These are phyloP conservation scores for Porphyra umbilicalis DNA, from an alignment of 31 red algal genomes.

Conservation along the genomic window DNA sequence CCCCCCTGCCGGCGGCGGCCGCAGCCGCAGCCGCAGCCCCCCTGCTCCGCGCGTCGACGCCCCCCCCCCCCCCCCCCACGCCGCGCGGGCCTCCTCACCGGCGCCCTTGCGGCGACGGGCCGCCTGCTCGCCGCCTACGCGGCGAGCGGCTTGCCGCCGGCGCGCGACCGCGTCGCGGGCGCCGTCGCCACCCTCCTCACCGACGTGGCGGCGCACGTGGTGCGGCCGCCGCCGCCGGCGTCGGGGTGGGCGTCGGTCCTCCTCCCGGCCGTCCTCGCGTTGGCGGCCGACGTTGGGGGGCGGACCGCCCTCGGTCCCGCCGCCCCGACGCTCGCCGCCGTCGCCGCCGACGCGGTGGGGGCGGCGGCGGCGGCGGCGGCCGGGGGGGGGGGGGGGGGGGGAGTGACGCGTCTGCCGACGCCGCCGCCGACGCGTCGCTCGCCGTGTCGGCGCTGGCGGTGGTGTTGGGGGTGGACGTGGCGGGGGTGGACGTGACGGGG, in stretches of 20 bases:
- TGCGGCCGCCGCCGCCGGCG: background rate
- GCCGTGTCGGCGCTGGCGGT: background rate
- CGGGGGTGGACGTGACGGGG: too few relatives aligned
- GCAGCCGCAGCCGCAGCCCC: background rate
- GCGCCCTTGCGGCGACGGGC: background rate
- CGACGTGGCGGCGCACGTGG: background rate
- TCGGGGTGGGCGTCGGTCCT: background rate
- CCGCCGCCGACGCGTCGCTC: background rate
- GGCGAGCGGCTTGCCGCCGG: background rate
- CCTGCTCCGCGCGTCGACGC: background rate
- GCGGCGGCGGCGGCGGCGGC: background rate
- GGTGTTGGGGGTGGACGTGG: background rate
- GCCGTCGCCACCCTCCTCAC: background rate
- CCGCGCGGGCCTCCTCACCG: background rate
- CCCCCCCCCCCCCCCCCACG: background rate
- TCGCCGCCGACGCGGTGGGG: background rate
- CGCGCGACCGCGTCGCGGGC: background rate
- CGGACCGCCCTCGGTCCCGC: background rate
- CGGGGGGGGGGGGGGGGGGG: background rate
- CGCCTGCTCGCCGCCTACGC: background rate
- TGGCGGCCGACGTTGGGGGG: background rate
- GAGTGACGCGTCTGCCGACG: background rate
- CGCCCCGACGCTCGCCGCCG: background rate
- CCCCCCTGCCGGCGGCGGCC: background rate
- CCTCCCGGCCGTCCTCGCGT: background rate